Base-by-base conservation (phyloP, 176 grass and related monocot genomes). In the Aegilops tauschii region DNA sequence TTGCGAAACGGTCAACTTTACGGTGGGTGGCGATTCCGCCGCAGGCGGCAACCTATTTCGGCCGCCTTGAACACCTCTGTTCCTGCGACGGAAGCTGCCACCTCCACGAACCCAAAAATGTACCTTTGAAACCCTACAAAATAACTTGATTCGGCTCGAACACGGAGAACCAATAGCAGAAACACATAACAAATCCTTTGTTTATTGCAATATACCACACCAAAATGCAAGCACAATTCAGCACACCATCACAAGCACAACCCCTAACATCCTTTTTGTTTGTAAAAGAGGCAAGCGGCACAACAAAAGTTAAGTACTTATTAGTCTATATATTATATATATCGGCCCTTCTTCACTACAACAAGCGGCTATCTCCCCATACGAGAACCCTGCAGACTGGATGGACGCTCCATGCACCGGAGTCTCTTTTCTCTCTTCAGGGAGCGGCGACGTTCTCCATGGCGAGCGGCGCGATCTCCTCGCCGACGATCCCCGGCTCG, bases 391-490 rank as follows among this genome's bases (percentile, higher is more conserved):
- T 76, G 73, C 4, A 77, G 27, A 56, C 6, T 21, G 54, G 27
- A 21, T 12, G 4, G 16, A 83, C 30, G 64, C 56, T 69, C 72
- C 74, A 56, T 58, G 54, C 56, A 9, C 54, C 18, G 0, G 6
- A 58, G 2, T 4, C 32, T 32, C 32, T 32, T 58, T 59, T 4
- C 47, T 8, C 27, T 52, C 54, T 82, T 98, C 96, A 98, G 39
- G 96, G 96, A 40, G 93, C 72, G 0, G 96, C 96, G 16, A 94
- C 85, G 84, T 98, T 98, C 90, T 95, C 96, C 88, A 70, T 86
- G 3, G 93, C 92, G 30, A 98, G 93, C 34, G 96, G 96, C 18
- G 84, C 93, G 21, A 92, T 92, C 86, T 98, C 96, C 64, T 98
- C 93, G 31, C 93, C 92, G 27, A 89, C 50, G 52, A 94, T 52